A percentile compares a stretch with the other conserved stretches of the same genome.
Conservation (phyloP, 2,329 filamentous ascomycete genomes). For the Fusarium anthophilum region DNA sequence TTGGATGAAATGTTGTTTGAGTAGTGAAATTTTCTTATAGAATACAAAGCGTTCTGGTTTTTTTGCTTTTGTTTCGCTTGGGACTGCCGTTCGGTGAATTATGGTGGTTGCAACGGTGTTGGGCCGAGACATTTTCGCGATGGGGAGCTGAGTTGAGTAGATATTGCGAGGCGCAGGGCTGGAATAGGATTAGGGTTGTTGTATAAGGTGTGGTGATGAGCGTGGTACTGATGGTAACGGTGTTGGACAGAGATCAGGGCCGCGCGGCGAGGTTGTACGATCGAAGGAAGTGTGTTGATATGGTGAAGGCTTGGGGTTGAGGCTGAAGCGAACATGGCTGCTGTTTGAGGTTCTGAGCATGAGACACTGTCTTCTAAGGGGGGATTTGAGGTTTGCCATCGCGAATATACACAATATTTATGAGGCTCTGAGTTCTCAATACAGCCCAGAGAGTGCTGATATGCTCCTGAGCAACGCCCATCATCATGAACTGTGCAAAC, state of each 20-base stretch:
- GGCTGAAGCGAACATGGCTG: neutral
- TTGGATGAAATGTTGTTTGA: constrained; percentile 28
- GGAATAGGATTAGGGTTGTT: neutral
- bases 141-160: neutral
- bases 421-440: neutral
- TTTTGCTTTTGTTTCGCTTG: neutral
- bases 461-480: neutral
- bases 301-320: neutral
- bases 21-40: constrained; percentile 20
- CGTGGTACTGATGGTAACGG: neutral
- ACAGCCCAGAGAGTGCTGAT: neutral
- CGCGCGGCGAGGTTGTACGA: constrained; percentile 23
- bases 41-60: constrained; percentile 30
- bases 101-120: neutral
- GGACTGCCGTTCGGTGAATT: constrained; percentile 10
- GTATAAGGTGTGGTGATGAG: neutral
- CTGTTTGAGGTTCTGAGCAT: neutral
- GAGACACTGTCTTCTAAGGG: fast-evolving
- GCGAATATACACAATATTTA: neutral
- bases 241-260: constrained; percentile 6
- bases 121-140: constrained; percentile 31
- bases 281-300: neutral
- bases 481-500: no score
- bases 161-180: neutral
- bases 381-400: fast-evolving